Percentiles rank a stretch among this genome's conserved stretches.
Evolutionary conservation across 352 stramenopile species (phyloP).

Genomic region (Pythium aquatile): DNA sequence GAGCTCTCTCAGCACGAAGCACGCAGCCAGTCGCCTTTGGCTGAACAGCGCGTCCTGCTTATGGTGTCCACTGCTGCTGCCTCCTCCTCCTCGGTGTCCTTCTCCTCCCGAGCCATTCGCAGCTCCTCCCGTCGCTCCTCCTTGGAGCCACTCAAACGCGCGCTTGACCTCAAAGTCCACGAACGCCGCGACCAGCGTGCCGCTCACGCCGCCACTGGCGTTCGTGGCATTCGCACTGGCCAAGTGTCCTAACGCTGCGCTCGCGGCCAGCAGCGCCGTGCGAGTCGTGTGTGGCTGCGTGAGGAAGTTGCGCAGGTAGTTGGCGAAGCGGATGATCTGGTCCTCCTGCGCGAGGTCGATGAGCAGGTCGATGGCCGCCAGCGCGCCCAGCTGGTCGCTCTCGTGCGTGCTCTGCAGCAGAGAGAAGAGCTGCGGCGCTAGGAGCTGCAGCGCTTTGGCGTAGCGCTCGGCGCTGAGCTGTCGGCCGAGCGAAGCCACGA

Average conservation of each 20-base stretch:
- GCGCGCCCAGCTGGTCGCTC: constrained; percentile 65
- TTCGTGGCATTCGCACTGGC: constrained; percentile 60
- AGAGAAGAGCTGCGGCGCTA: constrained; percentile 77
- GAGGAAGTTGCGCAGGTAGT: constrained; percentile 88
- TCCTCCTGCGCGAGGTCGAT: constrained; percentile 84
- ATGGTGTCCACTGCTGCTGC: constrained; percentile 33
- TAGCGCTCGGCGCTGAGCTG: constrained; percentile 81
- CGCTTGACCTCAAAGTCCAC: constrained; percentile 92
- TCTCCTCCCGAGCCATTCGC: not conserved
- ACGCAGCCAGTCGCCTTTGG: constrained; percentile 73
- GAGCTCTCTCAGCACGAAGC: constrained; percentile 87
- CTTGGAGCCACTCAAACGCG: constrained; percentile 88
- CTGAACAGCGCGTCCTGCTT: constrained; percentile 66
- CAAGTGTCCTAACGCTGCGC: constrained; percentile 80
- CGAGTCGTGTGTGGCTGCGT: constrained; percentile 65
- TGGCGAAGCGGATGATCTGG: constrained; percentile 90
- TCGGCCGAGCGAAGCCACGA: constrained; percentile 62
- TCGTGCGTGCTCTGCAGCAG: constrained; percentile 65
- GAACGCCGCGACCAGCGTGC: constrained; percentile 85
- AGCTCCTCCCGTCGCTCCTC: constrained; percentile 5
- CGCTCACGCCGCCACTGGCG: constrained; percentile 52
- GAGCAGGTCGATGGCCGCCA: constrained; percentile 75
- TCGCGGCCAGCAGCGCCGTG: constrained; percentile 59
- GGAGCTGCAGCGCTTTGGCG: constrained; percentile 63
- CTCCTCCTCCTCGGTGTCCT: not conserved